phyloP scores from a whole-genome alignment of 2,329 filamentous ascomycete genomes.

The Trichoderma atroviride region DNA sequence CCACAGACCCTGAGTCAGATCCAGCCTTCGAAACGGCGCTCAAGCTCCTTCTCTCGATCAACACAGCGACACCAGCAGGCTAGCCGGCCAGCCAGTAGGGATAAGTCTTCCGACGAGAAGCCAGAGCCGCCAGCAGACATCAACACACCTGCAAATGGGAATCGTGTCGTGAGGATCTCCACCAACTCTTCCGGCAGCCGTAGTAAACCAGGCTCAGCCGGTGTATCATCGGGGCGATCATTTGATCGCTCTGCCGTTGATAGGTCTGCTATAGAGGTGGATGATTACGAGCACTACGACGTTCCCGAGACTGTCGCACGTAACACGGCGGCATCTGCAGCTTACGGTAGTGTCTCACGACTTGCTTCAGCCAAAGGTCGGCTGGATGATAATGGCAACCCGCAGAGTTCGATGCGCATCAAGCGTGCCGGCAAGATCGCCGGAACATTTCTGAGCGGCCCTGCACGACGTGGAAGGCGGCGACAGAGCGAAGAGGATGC shows the following conservation, averaged over 20 bases:
- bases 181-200: conserved; percentile 54
- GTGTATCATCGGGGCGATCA: conserved; percentile 43
- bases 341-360: conserved; percentile 57
- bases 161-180: conserved; percentile 59
- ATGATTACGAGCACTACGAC: conserved; percentile 49
- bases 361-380: conserved; percentile 54
- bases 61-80: conserved; percentile 36
- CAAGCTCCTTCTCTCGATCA: conserved; percentile 52
- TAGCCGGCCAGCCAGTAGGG: conserved; percentile 47
- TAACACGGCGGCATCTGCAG: conserved; percentile 47
- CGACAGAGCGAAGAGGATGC: conserved; percentile 69
- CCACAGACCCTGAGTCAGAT: conserved; percentile 49
- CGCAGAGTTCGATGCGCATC: conserved; percentile 74
- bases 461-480: conserved; percentile 73
- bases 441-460: conserved; percentile 78
- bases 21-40: conserved; percentile 49
- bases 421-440: conserved; percentile 76
- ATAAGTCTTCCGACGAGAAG: conserved; percentile 47
- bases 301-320: conserved; percentile 55
- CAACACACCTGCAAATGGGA: conserved; percentile 57
- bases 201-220: conserved; percentile 42
- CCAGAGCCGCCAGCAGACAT: conserved; percentile 44
- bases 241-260: conserved; percentile 41
- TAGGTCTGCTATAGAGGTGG: conserved; percentile 44
- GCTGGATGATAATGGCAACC: conserved; percentile 64